Base-by-base conservation (phyloP, 805 yeast species). In the Candida palmyrensis region DNA sequence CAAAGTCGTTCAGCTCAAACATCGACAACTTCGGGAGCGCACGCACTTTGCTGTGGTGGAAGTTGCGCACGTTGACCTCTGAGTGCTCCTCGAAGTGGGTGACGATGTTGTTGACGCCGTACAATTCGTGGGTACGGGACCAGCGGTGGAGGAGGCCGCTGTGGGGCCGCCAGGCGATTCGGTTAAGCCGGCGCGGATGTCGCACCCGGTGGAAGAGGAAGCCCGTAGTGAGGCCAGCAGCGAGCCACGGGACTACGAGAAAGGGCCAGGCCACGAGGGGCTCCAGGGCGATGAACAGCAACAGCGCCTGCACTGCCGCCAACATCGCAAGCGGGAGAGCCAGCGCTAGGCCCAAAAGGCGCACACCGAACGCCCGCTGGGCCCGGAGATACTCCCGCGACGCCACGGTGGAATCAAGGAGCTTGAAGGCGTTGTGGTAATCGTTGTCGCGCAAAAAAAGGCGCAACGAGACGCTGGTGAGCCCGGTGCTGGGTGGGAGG, bases 41-140 rank as follows among this genome's bases (percentile, higher is more conserved):
- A 23, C 62, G 38, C 1, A 57, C 59, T 29, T 51, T 39, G 27
- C 59, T 53, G 30, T 43, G 47, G 43, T 68, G 72, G 40, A 48
- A 68, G 37, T 67, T 67, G 23, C 53, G 47, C 10, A 63, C 47
- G 34, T 66, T 68, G 25, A 62, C 45, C 35, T 68, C 73, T 36
- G 57, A 57, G 38, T 55, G 50, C 46, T 68, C 73, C 41, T 68
- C 72, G 34, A 58, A 67, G 36, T 62, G 59, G 6, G 56, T 53
- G 35, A 67, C 49, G 17, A 66, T 53, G 32, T 53, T 51, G 39
- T 62, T 61, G 10, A 60, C 48, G 6, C 48, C 35, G 3, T 50
- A 27, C 6, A 64, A 40, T 37, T 65, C 71, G 8, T 55, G 53
- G 7, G 48, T 44, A 35, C 62, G 63, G 6, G 48, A 27, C 18